Conservation (phyloP, 805 yeast species). For the Candida bentonensis region DNA sequence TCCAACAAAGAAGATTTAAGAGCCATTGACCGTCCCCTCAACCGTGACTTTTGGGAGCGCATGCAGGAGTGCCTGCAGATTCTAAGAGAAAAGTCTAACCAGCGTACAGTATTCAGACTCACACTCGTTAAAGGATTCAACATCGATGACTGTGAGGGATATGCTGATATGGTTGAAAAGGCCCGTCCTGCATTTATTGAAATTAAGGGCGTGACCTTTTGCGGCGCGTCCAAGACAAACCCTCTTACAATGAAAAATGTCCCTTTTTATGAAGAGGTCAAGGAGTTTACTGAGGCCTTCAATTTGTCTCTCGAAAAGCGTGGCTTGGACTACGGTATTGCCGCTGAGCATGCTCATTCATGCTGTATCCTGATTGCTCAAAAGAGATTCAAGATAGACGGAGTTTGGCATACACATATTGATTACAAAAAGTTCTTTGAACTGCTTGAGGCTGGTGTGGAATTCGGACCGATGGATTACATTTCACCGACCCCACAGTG, state of each 20-base stretch:
- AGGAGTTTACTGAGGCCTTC: constrained; percentile 51
- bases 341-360: constrained; percentile 92
- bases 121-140: constrained; percentile 89
- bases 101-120: constrained; percentile 80
- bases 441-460: constrained; percentile 47
- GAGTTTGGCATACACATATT: constrained; percentile 80
- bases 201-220: constrained; percentile 88
- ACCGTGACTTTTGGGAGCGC: constrained; percentile 88
- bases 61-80: constrained; percentile 69
- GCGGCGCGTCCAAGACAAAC: constrained; percentile 85
- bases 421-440: constrained; percentile 67
- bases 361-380: constrained; percentile 83
- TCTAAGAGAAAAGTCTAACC: constrained; percentile 60
- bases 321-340: constrained; percentile 64
- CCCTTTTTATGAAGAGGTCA: constrained; percentile 87
- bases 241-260: constrained; percentile 91
- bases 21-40: constrained; percentile 76
- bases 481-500: constrained; percentile 70
- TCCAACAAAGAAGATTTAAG: constrained; percentile 71
- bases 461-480: constrained; percentile 70
- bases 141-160: constrained; percentile 58
- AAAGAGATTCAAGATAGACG: constrained; percentile 51
- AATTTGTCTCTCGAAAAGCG: constrained; percentile 47
- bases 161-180: constrained; percentile 73
- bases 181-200: constrained; percentile 82